Conservation (phyloP, 495 filamentous ascomycete species). For the Lichenothelia convexa region DNA sequence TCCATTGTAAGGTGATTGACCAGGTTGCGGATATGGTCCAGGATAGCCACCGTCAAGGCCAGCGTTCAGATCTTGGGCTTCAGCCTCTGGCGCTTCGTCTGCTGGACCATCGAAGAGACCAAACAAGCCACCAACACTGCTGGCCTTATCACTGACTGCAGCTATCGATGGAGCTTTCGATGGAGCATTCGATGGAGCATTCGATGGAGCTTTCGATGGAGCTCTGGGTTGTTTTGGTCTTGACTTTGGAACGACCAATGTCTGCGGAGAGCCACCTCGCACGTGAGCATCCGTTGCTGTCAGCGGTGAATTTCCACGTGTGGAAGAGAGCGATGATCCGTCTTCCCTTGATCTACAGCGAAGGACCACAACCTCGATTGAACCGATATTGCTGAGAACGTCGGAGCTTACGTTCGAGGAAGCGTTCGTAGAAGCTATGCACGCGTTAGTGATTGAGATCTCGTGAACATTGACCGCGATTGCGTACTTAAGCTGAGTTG, state of each 20-base stretch:
- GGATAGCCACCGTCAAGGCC: no score
- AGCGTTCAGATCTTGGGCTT: no score
- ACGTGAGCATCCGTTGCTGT: neutral
- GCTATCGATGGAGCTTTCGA: neutral
- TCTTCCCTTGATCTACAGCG: constrained; percentile 16
- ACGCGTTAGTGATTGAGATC: neutral
- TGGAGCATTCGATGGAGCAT: neutral
- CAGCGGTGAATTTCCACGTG: neutral
- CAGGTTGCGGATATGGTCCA: no score
- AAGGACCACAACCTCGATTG: constrained; percentile 30
- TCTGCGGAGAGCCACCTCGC: neutral
- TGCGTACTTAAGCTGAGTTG: constrained; percentile 23
- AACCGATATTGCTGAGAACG: constrained; percentile 24
- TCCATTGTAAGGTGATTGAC: no score
- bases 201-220: neutral
- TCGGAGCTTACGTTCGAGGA: constrained; percentile 11
- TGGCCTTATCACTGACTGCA: constrained; percentile 1
- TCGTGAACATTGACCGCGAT: neutral
- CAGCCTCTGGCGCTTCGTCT: no score
- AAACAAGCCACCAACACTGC: constrained; percentile 4
- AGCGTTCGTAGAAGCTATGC: neutral
- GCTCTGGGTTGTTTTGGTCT: no score
- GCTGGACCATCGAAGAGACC: constrained; percentile 10
- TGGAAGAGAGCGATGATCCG: no score
- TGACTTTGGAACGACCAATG: neutral